Conservation (phyloP, 2,329 filamentous ascomycete genomes). For the Microcyclosporella mali region DNA sequence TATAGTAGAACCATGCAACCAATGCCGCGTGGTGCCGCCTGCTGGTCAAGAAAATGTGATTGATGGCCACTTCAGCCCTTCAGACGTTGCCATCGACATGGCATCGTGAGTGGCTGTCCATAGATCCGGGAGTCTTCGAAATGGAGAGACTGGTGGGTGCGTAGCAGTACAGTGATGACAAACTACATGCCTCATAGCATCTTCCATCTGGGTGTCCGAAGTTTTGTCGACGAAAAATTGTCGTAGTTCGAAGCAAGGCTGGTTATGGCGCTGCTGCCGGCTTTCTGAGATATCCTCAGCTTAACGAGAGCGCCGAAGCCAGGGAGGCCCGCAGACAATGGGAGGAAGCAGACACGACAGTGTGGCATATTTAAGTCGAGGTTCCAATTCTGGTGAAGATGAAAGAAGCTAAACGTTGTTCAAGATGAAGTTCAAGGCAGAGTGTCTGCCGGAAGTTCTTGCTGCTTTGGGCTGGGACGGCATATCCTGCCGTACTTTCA, state of each 20-base stretch:
- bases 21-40: slow-evolving; percentile 4
- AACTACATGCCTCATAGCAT: slow-evolving; percentile 18
- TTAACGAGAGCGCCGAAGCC: slow-evolving; percentile 1
- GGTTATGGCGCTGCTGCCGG: slow-evolving; percentile 7
- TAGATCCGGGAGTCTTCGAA: slow-evolving; percentile 20
- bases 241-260: slow-evolving; percentile 33
- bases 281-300: slow-evolving; percentile 6
- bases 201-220: slow-evolving; percentile 18
- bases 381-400: slow-evolving; percentile 3
- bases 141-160: slow-evolving; percentile 28
- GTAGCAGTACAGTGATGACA: slow-evolving; percentile 15
- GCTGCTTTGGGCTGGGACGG: too few species aligned
- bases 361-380: slow-evolving; percentile 4
- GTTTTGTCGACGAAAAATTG: slow-evolving; percentile 25
- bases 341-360: slow-evolving; percentile 1
- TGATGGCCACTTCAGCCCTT: slow-evolving; percentile 4
- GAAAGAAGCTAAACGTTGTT: neutral
- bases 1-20: slow-evolving; percentile 18
- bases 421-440: too few species aligned
- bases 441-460: too few species aligned
- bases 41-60: slow-evolving; percentile 1
- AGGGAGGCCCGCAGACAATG: neutral
- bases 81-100: slow-evolving; percentile 2
- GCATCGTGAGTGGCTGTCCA: slow-evolving; percentile 10
- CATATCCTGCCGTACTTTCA: too few species aligned